phyloP scores from a whole-genome alignment of 345 rosid genomes.

The Populus simonii region DNA sequence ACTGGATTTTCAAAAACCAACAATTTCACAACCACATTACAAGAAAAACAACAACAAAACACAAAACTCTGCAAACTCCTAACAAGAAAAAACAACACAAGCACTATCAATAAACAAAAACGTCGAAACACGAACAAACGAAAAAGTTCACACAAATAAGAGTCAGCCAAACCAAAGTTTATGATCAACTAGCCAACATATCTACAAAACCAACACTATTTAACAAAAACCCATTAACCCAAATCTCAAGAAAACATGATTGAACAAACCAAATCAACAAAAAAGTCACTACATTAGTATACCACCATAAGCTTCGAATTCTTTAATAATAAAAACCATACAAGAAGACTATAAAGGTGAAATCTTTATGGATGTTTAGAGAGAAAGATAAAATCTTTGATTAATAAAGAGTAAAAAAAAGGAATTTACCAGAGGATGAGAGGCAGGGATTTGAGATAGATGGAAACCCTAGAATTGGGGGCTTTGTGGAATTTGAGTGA shows the following conservation, averaged over 20 bases:
- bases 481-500: conserved; percentile 28
- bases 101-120: background rate
- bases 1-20: background rate
- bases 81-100: background rate
- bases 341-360: background rate
- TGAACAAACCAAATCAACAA: background rate
- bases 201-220: background rate
- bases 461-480: conserved; percentile 44
- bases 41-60: background rate
- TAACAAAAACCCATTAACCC: conserved; percentile 1
- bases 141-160: background rate
- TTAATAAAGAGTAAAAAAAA: background rate
- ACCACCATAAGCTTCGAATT: background rate
- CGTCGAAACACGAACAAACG: background rate
- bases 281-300: background rate
- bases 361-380: background rate
- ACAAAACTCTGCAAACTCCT: background rate
- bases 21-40: background rate
- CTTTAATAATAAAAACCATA: background rate
- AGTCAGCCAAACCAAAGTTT: conserved; percentile 16
- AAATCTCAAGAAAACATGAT: background rate
- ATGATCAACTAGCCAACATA: conserved; percentile 10
- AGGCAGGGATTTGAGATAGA: conserved; percentile 15
- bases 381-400: background rate
- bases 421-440: conserved; percentile 19